phyloP scores from a whole-genome alignment of 352 stramenopile genomes.

The Pythium phragmiticola region DNA sequence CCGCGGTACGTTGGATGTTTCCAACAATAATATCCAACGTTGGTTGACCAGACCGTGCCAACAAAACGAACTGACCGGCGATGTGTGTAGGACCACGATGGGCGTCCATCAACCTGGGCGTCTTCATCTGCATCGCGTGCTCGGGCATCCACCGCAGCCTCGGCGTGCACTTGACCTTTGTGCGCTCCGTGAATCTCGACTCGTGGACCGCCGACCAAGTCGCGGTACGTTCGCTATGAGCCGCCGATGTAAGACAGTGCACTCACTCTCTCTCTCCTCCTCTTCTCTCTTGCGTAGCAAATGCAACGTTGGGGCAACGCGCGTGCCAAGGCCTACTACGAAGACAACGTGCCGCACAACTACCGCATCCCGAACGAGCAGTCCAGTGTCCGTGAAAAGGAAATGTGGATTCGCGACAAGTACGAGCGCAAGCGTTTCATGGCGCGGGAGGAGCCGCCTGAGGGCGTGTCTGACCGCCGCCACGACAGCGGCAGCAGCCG shows the following conservation, averaged over 20 bases:
- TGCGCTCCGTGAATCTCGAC: slow-evolving; percentile 92
- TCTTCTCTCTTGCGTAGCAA: slow-evolving; percentile 40
- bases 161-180: slow-evolving; percentile 92
- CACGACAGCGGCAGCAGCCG: slow-evolving; percentile 19
- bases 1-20: slow-evolving; percentile 39
- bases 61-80: slow-evolving; percentile 19
- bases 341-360: slow-evolving; percentile 78
- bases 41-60: not conserved
- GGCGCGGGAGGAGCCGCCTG: slow-evolving; percentile 38
- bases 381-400: slow-evolving; percentile 80
- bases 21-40: not conserved
- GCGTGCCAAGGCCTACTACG: slow-evolving; percentile 88
- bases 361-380: slow-evolving; percentile 81
- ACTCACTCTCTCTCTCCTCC: not conserved
- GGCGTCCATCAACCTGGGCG: slow-evolving; percentile 92
- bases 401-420: slow-evolving; percentile 91
- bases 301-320: slow-evolving; percentile 93
- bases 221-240: slow-evolving; percentile 32
- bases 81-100: slow-evolving; percentile 72
- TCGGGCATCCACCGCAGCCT: slow-evolving; percentile 92
- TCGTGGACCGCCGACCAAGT: slow-evolving; percentile 92
- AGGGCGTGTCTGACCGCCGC: slow-evolving; percentile 22
- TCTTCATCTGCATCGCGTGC: slow-evolving; percentile 95
- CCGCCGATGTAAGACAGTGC: too few relatives aligned
- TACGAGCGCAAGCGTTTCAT: slow-evolving; percentile 87